A percentile compares a stretch with the other conserved stretches of the same genome.
phyloP scores from a whole-genome alignment of 495 filamentous ascomycete species.

The Hypoxylon trugodes region DNA sequence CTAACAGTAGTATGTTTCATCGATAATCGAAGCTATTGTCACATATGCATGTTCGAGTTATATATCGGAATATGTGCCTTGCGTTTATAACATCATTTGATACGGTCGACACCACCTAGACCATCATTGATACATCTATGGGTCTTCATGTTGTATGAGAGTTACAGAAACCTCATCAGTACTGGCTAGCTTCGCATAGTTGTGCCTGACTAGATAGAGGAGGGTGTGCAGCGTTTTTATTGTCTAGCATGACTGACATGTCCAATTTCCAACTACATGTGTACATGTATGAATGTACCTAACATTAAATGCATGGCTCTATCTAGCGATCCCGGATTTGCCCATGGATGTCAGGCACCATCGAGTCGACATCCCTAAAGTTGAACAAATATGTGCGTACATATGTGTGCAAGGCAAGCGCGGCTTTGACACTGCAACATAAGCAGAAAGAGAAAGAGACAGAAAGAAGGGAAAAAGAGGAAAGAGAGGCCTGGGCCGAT shows the following conservation, averaged over 20 bases:
- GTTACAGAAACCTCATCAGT: too few relatives aligned
- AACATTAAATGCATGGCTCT: background rate
- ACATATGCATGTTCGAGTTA: too few relatives aligned
- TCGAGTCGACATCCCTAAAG: constrained; percentile 14
- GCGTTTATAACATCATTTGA: too few relatives aligned
- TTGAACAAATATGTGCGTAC: background rate
- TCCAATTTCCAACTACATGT: background rate
- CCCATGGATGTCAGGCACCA: constrained; percentile 13
- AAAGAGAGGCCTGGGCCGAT: constrained; percentile 5
- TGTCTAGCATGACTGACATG: background rate
- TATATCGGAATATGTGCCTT: too few relatives aligned
- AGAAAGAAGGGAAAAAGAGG: too few relatives aligned
- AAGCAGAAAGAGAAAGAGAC: background rate
- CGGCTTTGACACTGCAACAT: constrained; percentile 16
- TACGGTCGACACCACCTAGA: too few relatives aligned
- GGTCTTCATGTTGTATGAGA: too few relatives aligned
- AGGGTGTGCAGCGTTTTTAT: background rate
- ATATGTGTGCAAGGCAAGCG: constrained; percentile 20
- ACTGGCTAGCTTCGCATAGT: too few relatives aligned
- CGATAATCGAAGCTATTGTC: too few relatives aligned
- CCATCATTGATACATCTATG: too few relatives aligned
- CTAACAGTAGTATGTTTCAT: too few relatives aligned
- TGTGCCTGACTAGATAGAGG: background rate
- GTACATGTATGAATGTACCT: too few relatives aligned
- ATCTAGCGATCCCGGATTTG: background rate